Base-by-base conservation (phyloP, 73 alveolate species). In the Tetrahymena malaccensis region DNA sequence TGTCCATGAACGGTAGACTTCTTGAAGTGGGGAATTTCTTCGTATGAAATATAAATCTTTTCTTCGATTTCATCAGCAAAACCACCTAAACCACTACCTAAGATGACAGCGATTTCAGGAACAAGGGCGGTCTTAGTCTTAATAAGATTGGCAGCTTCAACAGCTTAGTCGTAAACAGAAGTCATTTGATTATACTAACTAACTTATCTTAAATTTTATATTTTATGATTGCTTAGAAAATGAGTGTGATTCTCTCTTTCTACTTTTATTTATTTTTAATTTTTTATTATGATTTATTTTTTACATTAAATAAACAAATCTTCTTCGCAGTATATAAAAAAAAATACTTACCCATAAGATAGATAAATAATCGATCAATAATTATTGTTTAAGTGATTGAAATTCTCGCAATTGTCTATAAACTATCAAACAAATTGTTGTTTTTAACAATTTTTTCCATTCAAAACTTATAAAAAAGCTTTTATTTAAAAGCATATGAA, bases 1-100 rank as follows among this genome's bases (percentile, higher is more conserved):
- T 93, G 95, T 22, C 95, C 95, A 27, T 35, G 84, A 33, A 93
- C 95, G 34, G 95, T 94, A 40, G 95, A 94, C 7, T 56, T 85
- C 94, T 83, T 83, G 55, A 94, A 94, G 43, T 83, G 44, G 11
- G 95, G 95, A 13, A 94, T 94, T 37, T 94, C 95, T 83, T 43
- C 85, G 94, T 94, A 94, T 57, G 84, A 56, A 43, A 94, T 35
- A 94, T 43, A 94, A 85, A 94, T 43, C 93, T 83, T 83, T 27
- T 94, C 95, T 43, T 21, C 56, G 10, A 94, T 35, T 13, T 94
- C 95, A n/a, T 43, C 85, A 83, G 57, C 95, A 8, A 94, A 94
- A 13, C 31, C 95, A 43, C 95, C 95, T 19, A 94, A 43, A 0
- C 95, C 95, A 40, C 95, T 94, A 17, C 95, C 95, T 84, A 94